Evolutionary conservation across 2,329 filamentous ascomycete genomes (phyloP).

Genomic region (Colletotrichum kahawae): DNA sequence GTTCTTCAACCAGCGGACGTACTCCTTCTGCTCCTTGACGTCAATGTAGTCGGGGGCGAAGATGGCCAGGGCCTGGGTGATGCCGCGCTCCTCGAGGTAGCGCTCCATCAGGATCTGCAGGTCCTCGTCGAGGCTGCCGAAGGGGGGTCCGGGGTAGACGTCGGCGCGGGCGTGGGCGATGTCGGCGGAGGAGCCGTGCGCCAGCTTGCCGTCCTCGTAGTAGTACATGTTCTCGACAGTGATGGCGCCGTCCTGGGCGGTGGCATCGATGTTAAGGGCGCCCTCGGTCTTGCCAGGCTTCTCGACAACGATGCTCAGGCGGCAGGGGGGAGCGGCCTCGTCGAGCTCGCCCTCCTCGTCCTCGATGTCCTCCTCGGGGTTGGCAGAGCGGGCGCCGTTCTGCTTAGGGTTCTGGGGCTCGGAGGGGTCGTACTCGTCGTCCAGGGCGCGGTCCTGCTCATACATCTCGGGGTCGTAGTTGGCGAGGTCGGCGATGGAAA

Average conservation of each 20-base stretch:
- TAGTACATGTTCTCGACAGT: constrained; percentile 91
- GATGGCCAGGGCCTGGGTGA: constrained; percentile 83
- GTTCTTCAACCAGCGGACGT: constrained; percentile 85
- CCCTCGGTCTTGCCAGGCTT: constrained; percentile 75
- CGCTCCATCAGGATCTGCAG: constrained; percentile 90
- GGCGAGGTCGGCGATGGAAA: constrained; percentile 85
- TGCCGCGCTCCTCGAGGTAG: constrained; percentile 92
- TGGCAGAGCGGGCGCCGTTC: constrained; percentile 58
- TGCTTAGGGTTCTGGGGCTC: constrained; percentile 57
- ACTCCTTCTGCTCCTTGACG: constrained; percentile 98
- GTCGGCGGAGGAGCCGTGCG: constrained; percentile 77
- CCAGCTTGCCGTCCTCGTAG: constrained; percentile 79
- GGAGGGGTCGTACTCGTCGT: constrained; percentile 53
- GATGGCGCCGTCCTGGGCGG: constrained; percentile 85
- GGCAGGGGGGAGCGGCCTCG: constrained; percentile 74
- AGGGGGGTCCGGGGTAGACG: constrained; percentile 89
- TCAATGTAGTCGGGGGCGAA: constrained; percentile 98
- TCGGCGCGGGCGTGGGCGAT: constrained; percentile 77
- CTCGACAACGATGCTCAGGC: constrained; percentile 86
- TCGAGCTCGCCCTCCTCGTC: constrained; percentile 52
- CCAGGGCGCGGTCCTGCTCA: constrained; percentile 59
- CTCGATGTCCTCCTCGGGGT: constrained; percentile 57
- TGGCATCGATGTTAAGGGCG: constrained; percentile 84
- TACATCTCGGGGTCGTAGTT: constrained; percentile 65
- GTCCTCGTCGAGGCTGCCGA: constrained; percentile 94